phyloP scores from a whole-genome alignment of 352 stramenopile species.

The Pythium pyrilobum region DNA sequence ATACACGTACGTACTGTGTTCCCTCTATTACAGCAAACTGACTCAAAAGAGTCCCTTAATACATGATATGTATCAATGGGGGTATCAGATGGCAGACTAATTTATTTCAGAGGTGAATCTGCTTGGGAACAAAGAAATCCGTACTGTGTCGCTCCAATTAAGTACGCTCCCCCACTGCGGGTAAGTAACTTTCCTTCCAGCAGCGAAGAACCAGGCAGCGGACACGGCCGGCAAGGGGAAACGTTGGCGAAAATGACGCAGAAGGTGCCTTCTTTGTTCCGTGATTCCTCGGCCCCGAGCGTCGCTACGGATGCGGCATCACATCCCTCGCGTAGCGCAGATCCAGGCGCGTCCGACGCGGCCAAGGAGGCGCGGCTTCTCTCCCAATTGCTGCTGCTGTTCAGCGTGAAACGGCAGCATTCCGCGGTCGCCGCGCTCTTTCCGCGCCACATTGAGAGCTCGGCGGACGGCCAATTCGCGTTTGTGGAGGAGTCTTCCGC shows the following conservation, averaged over 20 bases:
- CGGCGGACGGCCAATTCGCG: constrained; percentile 7
- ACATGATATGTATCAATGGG: no score
- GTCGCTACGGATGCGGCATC: background rate
- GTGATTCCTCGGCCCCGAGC: constrained; percentile 12
- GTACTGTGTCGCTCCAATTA: no score
- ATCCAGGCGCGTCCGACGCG: constrained; percentile 11
- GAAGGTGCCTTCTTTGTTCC: constrained; percentile 17
- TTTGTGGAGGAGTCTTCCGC: background rate
- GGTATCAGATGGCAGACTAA: no score
- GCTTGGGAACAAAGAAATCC: no score
- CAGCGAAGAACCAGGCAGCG: background rate
- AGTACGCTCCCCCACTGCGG: no score
- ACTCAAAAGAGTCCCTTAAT: no score
- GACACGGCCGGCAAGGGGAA: background rate
- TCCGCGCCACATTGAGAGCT: constrained; percentile 12
- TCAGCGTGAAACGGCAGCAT: constrained; percentile 27
- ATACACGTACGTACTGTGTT: no score
- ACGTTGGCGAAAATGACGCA: constrained; percentile 12
- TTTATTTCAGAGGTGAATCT: no score
- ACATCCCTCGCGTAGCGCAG: constrained; percentile 3
- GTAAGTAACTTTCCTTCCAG: background rate
- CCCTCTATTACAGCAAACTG: no score
- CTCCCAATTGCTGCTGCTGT: constrained; percentile 37
- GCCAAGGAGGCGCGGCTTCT: constrained; percentile 34
- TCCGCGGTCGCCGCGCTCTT: constrained; percentile 19